phyloP scores from a whole-genome alignment of 202 grass and related monocot genomes.

The Panicum virgatum region DNA sequence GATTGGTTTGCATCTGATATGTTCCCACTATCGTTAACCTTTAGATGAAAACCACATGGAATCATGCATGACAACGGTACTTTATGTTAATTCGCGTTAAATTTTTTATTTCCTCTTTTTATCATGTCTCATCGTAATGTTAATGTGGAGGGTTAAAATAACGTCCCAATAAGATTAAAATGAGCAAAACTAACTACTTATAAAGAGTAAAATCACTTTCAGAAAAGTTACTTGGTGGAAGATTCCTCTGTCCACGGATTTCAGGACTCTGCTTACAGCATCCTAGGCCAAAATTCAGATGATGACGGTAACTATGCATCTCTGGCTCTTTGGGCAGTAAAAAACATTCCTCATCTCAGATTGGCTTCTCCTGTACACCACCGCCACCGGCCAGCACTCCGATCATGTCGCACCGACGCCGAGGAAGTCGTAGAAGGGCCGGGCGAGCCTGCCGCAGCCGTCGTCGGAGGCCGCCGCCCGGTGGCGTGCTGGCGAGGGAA shows the following conservation, averaged over 20 bases:
- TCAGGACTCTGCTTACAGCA: background rate
- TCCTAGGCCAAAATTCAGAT: background rate
- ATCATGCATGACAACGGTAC: too few species aligned
- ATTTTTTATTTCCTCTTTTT: too few species aligned
- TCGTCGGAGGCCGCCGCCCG: background rate
- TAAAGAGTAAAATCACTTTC: background rate
- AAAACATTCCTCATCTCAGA: background rate
- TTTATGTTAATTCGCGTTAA: too few species aligned
- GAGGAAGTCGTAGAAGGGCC: constrained; percentile 88
- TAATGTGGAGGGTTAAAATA: background rate
- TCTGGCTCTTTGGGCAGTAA: background rate
- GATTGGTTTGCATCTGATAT: too few species aligned
- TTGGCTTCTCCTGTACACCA: constrained; percentile 31
- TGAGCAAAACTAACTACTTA: too few species aligned
- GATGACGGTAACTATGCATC: background rate
- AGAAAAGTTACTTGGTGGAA: background rate
- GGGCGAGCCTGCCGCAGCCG: constrained; percentile 27
- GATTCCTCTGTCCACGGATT: background rate
- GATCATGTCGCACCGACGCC: constrained; percentile 76
- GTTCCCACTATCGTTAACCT: too few species aligned
- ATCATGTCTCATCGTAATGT: too few species aligned
- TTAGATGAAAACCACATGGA: too few species aligned
- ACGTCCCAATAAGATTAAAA: background rate
- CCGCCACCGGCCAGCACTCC: background rate
- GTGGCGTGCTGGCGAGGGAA: constrained; percentile 1